phyloP scores from a whole-genome alignment of 352 stramenopile genomes.

The Phytophthora ramorum region DNA sequence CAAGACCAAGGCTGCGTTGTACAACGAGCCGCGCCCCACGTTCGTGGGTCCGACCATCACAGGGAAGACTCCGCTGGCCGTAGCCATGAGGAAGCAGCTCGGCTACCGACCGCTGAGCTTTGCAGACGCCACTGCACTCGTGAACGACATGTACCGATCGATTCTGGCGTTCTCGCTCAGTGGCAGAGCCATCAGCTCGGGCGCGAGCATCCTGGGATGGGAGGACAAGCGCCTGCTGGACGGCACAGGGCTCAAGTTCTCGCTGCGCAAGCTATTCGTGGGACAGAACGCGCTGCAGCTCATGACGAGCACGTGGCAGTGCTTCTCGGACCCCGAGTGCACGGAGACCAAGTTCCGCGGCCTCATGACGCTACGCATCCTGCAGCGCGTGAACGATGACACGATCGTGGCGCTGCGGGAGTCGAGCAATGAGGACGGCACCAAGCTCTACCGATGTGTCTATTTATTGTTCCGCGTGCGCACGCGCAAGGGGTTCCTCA shows the following conservation, averaged over 20 bases:
- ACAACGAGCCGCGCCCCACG: conserved; percentile 41
- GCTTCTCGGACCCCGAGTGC: conserved; percentile 70
- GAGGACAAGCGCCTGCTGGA: conserved; percentile 69
- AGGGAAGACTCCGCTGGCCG: conserved; percentile 32
- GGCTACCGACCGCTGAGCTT: conserved; percentile 52
- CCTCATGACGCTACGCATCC: conserved; percentile 60
- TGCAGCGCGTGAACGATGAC: conserved; percentile 79
- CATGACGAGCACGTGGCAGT: conserved; percentile 74
- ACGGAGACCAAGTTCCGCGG: conserved; percentile 66
- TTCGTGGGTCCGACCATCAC: conserved; percentile 32
- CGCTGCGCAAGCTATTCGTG: conserved; percentile 64
- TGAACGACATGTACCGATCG: conserved; percentile 54
- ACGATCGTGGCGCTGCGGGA: conserved; percentile 74
- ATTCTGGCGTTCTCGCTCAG: conserved; percentile 66
- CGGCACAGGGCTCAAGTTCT: conserved; percentile 65
- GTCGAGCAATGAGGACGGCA: conserved; percentile 44
- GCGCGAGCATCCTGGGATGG: conserved; percentile 67
- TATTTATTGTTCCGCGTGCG: conserved; percentile 80
- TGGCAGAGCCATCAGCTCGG: conserved; percentile 52
- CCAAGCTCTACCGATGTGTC: conserved; percentile 66
- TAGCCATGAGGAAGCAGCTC: conserved; percentile 51
- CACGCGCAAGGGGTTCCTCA: conserved; percentile 66
- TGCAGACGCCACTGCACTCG: conserved; percentile 38
- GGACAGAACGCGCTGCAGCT: conserved; percentile 46
- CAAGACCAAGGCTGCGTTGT: conserved; percentile 42